Evolutionary conservation across 2,329 filamentous ascomycete genomes (phyloP).

Genomic region (Cladosporium sp.): DNA sequence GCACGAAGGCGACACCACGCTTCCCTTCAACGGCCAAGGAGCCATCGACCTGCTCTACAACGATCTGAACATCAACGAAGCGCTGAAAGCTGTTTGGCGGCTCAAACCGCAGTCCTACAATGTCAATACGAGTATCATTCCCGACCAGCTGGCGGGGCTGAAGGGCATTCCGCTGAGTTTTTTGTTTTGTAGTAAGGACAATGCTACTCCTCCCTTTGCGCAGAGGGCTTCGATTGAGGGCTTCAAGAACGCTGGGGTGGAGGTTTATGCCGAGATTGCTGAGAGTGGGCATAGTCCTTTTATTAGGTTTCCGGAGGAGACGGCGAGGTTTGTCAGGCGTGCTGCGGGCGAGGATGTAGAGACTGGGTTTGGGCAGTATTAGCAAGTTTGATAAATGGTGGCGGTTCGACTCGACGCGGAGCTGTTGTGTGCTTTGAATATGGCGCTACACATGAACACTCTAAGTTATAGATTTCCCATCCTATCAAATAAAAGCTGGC

Average conservation of each 20-base stretch:
- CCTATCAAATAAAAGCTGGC: no score
- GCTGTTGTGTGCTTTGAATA: no score
- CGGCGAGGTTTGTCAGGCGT: slow-evolving; percentile 12
- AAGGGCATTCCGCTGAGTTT: slow-evolving; percentile 9
- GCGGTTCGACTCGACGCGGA: no score
- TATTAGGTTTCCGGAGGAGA: slow-evolving; percentile 12
- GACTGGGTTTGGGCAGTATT: slow-evolving; percentile 4
- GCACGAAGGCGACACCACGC: slow-evolving; percentile 9
- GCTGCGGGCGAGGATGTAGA: slow-evolving; percentile 12
- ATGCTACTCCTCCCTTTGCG: slow-evolving; percentile 10
- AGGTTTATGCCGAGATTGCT: slow-evolving; percentile 3
- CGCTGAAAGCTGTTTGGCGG: slow-evolving; percentile 13
- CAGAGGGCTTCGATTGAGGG: slow-evolving; percentile 9
- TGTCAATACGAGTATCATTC: slow-evolving; percentile 1
- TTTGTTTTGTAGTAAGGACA: slow-evolving; percentile 12
- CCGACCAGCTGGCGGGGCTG: slow-evolving; percentile 7
- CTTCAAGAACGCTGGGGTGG: slow-evolving; percentile 5
- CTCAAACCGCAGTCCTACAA: slow-evolving; percentile 12
- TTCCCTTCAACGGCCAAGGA: slow-evolving; percentile 15
- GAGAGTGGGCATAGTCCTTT: slow-evolving; percentile 16
- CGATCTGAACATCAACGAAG: slow-evolving; percentile 13
- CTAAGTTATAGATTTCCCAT: no score
- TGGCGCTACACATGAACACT: no score
- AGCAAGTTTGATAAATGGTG: no score
- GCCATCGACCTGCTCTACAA: slow-evolving; percentile 14